Conservation (phyloP, 352 stramenopile species). For the Aphanomyces stellatus region DNA sequence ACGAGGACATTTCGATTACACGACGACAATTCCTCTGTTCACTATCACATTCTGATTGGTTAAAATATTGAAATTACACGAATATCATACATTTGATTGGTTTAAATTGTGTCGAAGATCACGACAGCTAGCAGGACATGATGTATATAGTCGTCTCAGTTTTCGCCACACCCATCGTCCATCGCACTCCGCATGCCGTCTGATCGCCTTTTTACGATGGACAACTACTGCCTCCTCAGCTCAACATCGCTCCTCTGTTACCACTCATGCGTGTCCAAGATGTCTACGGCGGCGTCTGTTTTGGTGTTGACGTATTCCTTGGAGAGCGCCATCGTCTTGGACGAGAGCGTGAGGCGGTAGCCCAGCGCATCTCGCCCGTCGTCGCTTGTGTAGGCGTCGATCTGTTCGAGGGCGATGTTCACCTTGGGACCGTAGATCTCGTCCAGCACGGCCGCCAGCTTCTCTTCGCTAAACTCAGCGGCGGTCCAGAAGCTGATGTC, state of each 20-base stretch:
- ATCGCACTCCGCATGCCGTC: too few relatives aligned
- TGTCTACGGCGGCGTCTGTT: conserved; percentile 5
- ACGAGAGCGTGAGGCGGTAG: conserved; percentile 35
- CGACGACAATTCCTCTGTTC: too few relatives aligned
- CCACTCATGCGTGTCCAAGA: conserved; percentile 8
- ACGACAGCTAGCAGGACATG: too few relatives aligned
- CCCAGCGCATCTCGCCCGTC: conserved; percentile 44
- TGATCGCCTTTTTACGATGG: too few relatives aligned
- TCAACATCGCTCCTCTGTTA: neutral
- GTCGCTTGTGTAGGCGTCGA: conserved; percentile 53
- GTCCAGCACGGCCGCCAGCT: conserved; percentile 31
- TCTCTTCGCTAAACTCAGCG: conserved; percentile 48
- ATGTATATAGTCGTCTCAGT: too few relatives aligned
- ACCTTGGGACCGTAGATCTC: conserved; percentile 41
- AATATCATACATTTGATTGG: too few relatives aligned
- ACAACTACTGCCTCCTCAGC: too few relatives aligned
- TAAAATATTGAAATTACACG: too few relatives aligned
- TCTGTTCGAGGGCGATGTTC: conserved; percentile 26
- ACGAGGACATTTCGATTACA: too few relatives aligned
- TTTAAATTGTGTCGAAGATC: too few relatives aligned
- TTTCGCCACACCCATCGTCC: too few relatives aligned
- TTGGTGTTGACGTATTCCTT: conserved; percentile 21
- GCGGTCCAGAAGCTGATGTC: conserved; percentile 73
- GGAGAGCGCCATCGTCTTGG: conserved; percentile 6
- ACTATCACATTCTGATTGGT: too few relatives aligned